phyloP scores from a whole-genome alignment of 495 filamentous ascomycete species.

The Xylaria acuta region DNA sequence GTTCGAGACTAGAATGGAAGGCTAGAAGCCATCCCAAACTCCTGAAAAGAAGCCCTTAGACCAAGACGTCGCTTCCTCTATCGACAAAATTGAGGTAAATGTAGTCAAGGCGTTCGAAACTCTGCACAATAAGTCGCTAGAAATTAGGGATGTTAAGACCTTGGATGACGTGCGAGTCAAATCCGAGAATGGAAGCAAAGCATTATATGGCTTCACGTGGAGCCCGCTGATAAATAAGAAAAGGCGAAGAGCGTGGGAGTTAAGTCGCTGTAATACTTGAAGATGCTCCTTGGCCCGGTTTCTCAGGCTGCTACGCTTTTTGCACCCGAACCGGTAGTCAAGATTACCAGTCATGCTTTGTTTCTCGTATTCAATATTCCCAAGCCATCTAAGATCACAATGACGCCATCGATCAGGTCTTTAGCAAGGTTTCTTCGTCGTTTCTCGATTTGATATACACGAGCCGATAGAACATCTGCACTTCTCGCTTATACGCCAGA shows the following conservation, averaged over 20 bases:
- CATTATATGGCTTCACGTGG: not conserved
- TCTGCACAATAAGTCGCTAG: not conserved
- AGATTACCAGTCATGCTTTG: not conserved
- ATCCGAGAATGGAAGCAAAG: not conserved
- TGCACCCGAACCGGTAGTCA: not conserved
- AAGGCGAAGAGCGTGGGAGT: not conserved
- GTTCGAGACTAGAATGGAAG: not conserved
- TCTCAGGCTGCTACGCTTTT: not conserved
- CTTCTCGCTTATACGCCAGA: not conserved
- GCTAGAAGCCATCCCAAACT: not conserved
- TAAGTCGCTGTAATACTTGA: not conserved
- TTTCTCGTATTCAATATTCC: not conserved
- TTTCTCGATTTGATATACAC: not conserved
- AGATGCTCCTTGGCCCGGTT: not conserved
- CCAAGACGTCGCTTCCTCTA: too few relatives aligned
- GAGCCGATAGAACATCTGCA: not conserved
- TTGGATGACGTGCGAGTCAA: not conserved
- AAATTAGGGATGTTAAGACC: not conserved
- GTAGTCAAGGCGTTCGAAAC: not conserved
- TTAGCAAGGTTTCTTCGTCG: not conserved
- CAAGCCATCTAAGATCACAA: too few relatives aligned
- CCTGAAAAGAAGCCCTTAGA: not conserved
- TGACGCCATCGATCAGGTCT: not conserved
- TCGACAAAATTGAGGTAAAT: too few relatives aligned
- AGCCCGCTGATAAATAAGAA: not conserved